phyloP scores from a whole-genome alignment of 352 stramenopile species.

The Phytophthora niederhauseri region DNA sequence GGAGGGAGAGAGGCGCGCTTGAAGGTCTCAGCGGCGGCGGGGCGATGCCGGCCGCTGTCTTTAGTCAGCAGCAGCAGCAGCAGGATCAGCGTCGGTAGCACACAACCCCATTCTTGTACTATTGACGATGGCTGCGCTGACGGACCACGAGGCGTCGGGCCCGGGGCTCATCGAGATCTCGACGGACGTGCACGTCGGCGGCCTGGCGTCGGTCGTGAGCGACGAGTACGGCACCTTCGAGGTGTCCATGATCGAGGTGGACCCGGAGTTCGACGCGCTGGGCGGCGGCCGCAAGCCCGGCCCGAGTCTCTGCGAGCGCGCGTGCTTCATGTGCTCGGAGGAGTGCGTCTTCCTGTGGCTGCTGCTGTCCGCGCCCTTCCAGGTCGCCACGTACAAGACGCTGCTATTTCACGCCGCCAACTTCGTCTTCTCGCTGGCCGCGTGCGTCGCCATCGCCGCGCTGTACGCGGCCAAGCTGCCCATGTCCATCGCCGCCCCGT shows the following conservation, averaged over 20 bases:
- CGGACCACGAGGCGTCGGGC: slow-evolving; percentile 15
- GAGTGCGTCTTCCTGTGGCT: slow-evolving; percentile 62
- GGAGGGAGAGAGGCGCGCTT: slow-evolving; percentile 20
- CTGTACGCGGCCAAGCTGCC: slow-evolving; percentile 39
- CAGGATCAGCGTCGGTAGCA: too few species aligned
- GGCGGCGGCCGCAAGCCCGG: slow-evolving; percentile 12
- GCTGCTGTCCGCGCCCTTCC: slow-evolving; percentile 56
- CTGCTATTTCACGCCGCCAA: slow-evolving; percentile 63
- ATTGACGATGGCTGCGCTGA: slow-evolving; percentile 20
- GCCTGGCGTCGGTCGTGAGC: slow-evolving; percentile 30
- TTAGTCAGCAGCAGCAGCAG: slow-evolving; percentile 1
- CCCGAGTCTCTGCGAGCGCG: slow-evolving; percentile 16
- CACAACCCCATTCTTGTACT: background rate
- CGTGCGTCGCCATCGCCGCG: slow-evolving; percentile 33
- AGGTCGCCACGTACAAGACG: slow-evolving; percentile 61
- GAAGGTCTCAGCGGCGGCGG: slow-evolving; percentile 15
- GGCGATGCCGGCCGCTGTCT: background rate
- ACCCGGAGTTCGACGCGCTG: slow-evolving; percentile 41
- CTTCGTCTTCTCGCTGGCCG: slow-evolving; percentile 47
- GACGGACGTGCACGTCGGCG: slow-evolving; percentile 8
- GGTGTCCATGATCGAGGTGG: slow-evolving; percentile 66
- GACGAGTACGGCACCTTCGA: slow-evolving; percentile 78
- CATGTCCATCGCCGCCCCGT: slow-evolving; percentile 2
- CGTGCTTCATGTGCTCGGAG: slow-evolving; percentile 31
- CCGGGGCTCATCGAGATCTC: slow-evolving; percentile 19